Base-by-base conservation (phyloP, 768 basidiomycete species). In the Lepiota venenata region DNA sequence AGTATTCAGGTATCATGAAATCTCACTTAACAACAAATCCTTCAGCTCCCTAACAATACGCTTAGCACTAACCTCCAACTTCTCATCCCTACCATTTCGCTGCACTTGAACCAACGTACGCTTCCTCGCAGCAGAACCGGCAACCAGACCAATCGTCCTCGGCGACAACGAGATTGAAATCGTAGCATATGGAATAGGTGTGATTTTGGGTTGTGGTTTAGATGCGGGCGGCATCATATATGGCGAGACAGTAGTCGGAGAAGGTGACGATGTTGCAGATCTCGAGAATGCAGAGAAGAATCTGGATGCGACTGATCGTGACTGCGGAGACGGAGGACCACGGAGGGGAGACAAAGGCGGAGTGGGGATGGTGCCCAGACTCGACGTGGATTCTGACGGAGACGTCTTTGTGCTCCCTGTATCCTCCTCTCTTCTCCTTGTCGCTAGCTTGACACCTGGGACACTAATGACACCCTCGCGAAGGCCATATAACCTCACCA, bases 51-150 rank as follows among this genome's bases (percentile, higher is more conserved):
- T 67, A 1, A 81, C 78, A 25, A 89, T 66, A 59, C 68, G 71
- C 62, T 72, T 77, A 27, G 85, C 86, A 1, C 78, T 66, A 3
- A 67, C 61, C 66, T 88, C 86, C 37, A 89, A 64, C 58, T 68
- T 72, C 64, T 87, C 85, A 36, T 82, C 77, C 54, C 74, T 73
- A 10, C 57, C 55, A 12, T 52, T 67, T 47, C 84, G 61, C 8
- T 71, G 61, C 3, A 80, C 76, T 56, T 85, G 80, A 4, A 81
- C 73, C 43, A 87, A 76, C 4, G 82, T 85, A 47, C 78, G 69
- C 60, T 76, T 81, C 39, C 29, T 39, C 43, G 73, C 65, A 36
- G 66, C 62, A 4, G 45, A 61, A 36, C 69, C 65, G 0, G 63
- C 52, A 22, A 66, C 59, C 46, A 48, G 55, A 3, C 74, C 74